Evolutionary conservation across 257 asterid species (phyloP).

Genomic region (Nicotiana undulata): DNA sequence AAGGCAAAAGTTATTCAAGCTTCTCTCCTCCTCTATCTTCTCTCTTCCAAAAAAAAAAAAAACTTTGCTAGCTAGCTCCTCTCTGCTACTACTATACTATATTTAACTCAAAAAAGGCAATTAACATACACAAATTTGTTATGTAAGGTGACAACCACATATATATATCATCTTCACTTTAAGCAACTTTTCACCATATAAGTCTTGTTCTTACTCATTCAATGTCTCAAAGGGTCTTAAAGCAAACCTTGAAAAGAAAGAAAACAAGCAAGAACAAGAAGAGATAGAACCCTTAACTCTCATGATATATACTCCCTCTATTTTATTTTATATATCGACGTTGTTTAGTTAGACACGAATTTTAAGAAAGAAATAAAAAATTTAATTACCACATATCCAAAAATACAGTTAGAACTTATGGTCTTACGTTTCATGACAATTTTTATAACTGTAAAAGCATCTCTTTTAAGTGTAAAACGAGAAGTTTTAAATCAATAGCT

Average conservation of each 20-base stretch:
- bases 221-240: conserved; percentile 28
- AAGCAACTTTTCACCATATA: conserved; percentile 27
- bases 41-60: conserved; percentile 5
- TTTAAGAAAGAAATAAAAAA: neutral
- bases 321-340: neutral
- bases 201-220: conserved; percentile 61
- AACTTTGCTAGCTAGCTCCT: conserved; percentile 20
- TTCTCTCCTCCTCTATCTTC: neutral
- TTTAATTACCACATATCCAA: neutral
- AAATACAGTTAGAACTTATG: too few species aligned
- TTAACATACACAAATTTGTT: neutral
- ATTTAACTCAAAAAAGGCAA: neutral
- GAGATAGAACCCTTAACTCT: neutral
- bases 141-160: conserved; percentile 44
- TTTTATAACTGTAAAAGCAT: neutral
- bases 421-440: neutral
- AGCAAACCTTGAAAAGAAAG: conserved; percentile 50
- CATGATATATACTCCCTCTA: neutral
- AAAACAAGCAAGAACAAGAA: conserved; percentile 15
- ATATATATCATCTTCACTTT: conserved; percentile 18
- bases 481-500: too few species aligned
- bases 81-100: neutral
- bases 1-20: conserved; percentile 1
- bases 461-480: too few species aligned
- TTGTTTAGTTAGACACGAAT: neutral